Percentiles rank a stretch among this genome's conserved stretches.
Conservation (phyloP, 1,139 yeast species). For the Trichomonascaceae sp. region DNA sequence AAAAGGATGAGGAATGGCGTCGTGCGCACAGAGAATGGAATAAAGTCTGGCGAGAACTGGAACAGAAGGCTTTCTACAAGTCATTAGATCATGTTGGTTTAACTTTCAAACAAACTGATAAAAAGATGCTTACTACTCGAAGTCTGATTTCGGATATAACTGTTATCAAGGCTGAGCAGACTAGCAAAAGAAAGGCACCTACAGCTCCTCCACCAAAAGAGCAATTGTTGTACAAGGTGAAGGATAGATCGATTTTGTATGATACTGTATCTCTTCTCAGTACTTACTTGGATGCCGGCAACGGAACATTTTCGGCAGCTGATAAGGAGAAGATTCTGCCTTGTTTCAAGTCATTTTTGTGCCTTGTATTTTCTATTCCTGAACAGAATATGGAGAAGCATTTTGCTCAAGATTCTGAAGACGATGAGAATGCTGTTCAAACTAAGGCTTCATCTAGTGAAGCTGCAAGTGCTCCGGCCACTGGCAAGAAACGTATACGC, state of each 20-base stretch:
- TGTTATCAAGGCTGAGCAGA: conserved; percentile 86
- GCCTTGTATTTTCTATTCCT: conserved; percentile 58
- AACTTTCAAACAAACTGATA: conserved; percentile 94
- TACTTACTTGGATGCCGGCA: conserved; percentile 61
- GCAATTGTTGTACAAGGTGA: conserved; percentile 64
- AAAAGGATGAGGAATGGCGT: conserved; percentile 98
- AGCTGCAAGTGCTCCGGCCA: conserved; percentile 23
- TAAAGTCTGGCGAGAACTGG: conserved; percentile 98
- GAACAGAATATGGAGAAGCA: conserved; percentile 19
- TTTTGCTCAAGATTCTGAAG: conserved; percentile 16
- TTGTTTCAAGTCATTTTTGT: conserved; percentile 64
- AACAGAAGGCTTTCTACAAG: conserved; percentile 88
- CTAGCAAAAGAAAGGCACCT: conserved; percentile 72
- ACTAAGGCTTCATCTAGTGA: conserved; percentile 23
- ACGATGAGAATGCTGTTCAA: conserved; percentile 18
- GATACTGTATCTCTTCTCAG: conserved; percentile 69
- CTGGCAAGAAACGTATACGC: conserved; percentile 38
- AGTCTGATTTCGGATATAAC: conserved; percentile 88
- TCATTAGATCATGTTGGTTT: conserved; percentile 92
- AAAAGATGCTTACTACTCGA: conserved; percentile 82
- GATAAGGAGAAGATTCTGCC: conserved; percentile 76
- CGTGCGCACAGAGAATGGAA: conserved; percentile 98
- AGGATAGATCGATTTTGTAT: conserved; percentile 60
- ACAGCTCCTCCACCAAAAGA: conserved; percentile 85
- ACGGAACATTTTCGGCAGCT: conserved; percentile 64